These are phyloP conservation scores for Graphilbum ipis-grandicollis DNA, from an alignment of 2,329 filamentous ascomycete genomes.

Conservation along the genomic window DNA sequence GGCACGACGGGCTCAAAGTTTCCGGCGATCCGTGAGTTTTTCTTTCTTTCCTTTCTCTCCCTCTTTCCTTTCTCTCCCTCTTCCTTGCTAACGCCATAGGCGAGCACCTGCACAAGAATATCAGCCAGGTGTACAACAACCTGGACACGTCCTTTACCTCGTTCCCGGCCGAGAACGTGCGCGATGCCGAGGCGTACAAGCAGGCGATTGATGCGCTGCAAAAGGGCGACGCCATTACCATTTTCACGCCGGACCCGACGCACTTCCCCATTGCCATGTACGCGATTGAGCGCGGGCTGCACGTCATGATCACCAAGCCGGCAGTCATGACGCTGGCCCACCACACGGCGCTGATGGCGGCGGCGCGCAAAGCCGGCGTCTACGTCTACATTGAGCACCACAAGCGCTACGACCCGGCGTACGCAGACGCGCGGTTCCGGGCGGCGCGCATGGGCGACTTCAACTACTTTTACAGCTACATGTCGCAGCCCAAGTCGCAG, in stretches of 20 bases:
- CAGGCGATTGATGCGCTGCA: constrained; percentile 67
- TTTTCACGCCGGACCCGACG: constrained; percentile 88
- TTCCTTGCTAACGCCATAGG: constrained; percentile 24
- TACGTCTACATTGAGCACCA: constrained; percentile 93
- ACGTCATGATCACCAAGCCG: constrained; percentile 88
- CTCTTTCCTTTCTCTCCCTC: no score
- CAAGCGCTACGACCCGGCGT: constrained; percentile 89
- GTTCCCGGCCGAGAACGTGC: constrained; percentile 55
- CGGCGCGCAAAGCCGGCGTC: constrained; percentile 56
- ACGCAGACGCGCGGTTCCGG: constrained; percentile 69
- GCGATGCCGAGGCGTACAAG: constrained; percentile 75
- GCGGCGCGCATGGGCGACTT: constrained; percentile 72
- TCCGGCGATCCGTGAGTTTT: constrained; percentile 62
- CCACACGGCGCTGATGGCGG: constrained; percentile 59
- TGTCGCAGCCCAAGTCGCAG: constrained; percentile 83
- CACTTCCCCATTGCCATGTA: constrained; percentile 88
- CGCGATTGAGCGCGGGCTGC: constrained; percentile 71
- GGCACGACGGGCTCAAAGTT: constrained; percentile 81
- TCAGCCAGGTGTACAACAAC: constrained; percentile 71
- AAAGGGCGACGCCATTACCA: constrained; percentile 77
- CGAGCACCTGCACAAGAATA: constrained; percentile 74
- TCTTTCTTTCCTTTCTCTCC: no score
- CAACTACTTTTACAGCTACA: constrained; percentile 97
- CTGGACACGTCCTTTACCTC: constrained; percentile 77
- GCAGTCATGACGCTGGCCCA: constrained; percentile 71